Percentiles rank a stretch among this genome's conserved stretches.
These are phyloP conservation scores for Pelargonium fulgidum DNA, from an alignment of 441 rosid genomes.

Conservation along the genomic window DNA sequence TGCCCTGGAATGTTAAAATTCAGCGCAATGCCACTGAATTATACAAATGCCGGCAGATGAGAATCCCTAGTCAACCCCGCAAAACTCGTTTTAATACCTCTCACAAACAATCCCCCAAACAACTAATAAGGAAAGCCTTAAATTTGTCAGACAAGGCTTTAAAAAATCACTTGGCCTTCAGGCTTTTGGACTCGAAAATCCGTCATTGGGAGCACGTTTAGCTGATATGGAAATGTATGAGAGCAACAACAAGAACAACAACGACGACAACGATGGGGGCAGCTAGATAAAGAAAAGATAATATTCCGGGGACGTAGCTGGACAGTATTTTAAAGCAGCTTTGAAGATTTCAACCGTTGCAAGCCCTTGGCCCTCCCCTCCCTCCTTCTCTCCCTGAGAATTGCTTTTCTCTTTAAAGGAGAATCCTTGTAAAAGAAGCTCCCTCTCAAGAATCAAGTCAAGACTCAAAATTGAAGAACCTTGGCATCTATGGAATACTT, in stretches of 20 bases:
- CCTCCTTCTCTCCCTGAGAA: no score
- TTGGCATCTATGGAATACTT: background rate
- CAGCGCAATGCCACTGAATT: conserved; percentile 27
- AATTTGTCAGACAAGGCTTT: background rate
- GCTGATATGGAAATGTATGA: background rate
- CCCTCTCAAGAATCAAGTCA: conserved; percentile 10
- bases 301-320: background rate
- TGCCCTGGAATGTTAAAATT: conserved; percentile 27
- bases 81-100: background rate
- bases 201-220: background rate
- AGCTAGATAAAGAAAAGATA: conserved; percentile 11
- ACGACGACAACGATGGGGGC: background rate
- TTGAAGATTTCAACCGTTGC: conserved; percentile 42
- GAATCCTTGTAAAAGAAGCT: conserved; percentile 36
- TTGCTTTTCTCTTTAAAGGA: conserved; percentile 22
- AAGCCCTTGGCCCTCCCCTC: conserved; percentile 18
- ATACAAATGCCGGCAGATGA: background rate
- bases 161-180: background rate
- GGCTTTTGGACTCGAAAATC: background rate
- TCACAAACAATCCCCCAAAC: conserved; percentile 17
- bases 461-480: background rate
- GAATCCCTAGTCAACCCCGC: background rate
- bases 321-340: conserved; percentile 23
- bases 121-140: background rate
- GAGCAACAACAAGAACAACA: conserved; percentile 10